phyloP scores from a whole-genome alignment of 768 basidiomycete species.

The Termitomyces sp. region DNA sequence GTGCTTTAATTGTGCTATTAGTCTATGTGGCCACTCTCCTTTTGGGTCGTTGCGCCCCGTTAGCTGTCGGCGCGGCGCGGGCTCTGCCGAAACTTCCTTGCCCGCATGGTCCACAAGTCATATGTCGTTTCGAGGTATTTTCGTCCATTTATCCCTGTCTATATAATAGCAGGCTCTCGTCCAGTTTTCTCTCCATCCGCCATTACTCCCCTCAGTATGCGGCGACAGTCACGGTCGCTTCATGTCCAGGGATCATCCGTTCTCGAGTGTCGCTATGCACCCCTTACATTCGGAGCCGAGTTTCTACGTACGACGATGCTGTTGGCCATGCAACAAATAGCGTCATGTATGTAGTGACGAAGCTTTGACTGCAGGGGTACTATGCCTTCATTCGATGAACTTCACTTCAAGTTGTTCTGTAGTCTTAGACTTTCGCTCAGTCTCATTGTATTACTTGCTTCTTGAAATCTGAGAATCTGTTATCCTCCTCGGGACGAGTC shows the following conservation, averaged over 20 bases:
- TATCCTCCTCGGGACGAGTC: no score
- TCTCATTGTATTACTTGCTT: no score
- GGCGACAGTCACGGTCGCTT: not conserved
- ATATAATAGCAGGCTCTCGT: not conserved
- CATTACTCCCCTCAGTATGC: not conserved
- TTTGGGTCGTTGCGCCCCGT: not conserved
- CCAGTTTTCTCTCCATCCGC: not conserved
- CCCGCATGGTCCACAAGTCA: not conserved
- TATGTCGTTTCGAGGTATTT: not conserved
- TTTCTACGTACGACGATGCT: slow-evolving; percentile 6
- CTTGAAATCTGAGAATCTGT: no score
- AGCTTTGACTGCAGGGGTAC: slow-evolving; percentile 12
- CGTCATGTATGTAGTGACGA: slow-evolving; percentile 9
- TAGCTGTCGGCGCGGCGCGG: not conserved
- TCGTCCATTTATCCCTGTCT: not conserved
- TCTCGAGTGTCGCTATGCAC: slow-evolving; percentile 4
- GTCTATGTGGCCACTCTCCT: not conserved
- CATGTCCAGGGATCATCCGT: not conserved
- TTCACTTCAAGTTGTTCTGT: not conserved
- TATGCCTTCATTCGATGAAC: not conserved
- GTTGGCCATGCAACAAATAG: not conserved
- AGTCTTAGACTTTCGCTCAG: not conserved
- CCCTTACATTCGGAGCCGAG: slow-evolving; percentile 6
- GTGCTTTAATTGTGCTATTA: no score
- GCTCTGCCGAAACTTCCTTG: not conserved